Conservation (phyloP, 1,284 basidiomycete genomes). For the Puccinia polysora region DNA sequence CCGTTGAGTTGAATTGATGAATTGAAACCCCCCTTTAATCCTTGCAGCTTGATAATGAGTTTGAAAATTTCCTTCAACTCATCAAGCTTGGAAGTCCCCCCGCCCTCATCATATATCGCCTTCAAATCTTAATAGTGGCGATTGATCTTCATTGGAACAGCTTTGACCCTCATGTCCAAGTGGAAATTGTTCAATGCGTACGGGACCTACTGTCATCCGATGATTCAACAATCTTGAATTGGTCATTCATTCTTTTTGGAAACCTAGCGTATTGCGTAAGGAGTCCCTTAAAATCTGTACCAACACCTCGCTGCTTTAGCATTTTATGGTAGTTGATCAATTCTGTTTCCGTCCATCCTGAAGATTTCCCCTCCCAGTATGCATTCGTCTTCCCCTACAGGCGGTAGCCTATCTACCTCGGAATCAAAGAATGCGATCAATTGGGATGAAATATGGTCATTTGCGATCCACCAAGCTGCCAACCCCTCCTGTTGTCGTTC, state of each 20-base stretch:
- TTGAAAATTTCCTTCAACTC: constrained; percentile 28
- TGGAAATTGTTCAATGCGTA: constrained; percentile 60
- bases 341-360: neutral
- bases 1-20: neutral
- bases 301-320: constrained; percentile 1
- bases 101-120: constrained; percentile 56
- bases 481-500: constrained; percentile 66
- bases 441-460: constrained; percentile 76
- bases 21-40: neutral
- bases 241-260: constrained; percentile 73
- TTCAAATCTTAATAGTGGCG: constrained; percentile 79
- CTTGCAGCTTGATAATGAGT: constrained; percentile 27
- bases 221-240: constrained; percentile 66
- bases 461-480: constrained; percentile 69
- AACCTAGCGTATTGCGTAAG: constrained; percentile 61
- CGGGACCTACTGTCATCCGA: constrained; percentile 64
- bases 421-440: constrained; percentile 49
- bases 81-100: constrained; percentile 47
- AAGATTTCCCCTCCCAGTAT: neutral
- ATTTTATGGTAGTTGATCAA: neutral
- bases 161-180: constrained; percentile 61
- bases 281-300: neutral
- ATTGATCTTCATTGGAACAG: constrained; percentile 68
- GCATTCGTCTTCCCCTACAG: constrained; percentile 45
- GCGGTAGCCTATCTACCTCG: constrained; percentile 45